phyloP scores from a whole-genome alignment of 179 eudicot genomes.

The Spinacia oleracea region DNA sequence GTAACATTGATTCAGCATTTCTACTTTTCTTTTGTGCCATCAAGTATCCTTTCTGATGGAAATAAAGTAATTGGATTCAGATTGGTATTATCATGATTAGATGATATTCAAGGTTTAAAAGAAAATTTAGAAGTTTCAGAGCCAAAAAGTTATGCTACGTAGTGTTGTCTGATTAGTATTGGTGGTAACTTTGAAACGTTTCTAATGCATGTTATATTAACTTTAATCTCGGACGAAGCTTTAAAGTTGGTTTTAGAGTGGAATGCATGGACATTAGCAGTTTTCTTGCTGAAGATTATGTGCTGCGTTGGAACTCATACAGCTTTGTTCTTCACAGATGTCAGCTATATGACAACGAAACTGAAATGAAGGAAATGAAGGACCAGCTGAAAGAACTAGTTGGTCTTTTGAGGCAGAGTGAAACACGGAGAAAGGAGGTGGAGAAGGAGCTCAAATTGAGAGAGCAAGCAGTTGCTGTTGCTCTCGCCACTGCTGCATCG shows the following conservation, averaged over 20 bases:
- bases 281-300: not conserved
- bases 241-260: not conserved
- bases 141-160: not conserved
- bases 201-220: not conserved
- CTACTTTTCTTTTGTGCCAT: not conserved
- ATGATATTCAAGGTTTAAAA: not conserved
- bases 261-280: not conserved
- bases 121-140: not conserved
- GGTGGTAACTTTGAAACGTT: not conserved
- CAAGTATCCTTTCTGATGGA: not conserved
- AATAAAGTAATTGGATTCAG: not conserved
- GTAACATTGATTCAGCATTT: not conserved
- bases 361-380: slow-evolving; percentile 86
- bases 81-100: not conserved
- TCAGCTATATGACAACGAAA: slow-evolving; percentile 74
- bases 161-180: not conserved
- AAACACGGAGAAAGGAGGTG: slow-evolving; percentile 79
- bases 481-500: slow-evolving; percentile 65
- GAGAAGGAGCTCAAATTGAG: slow-evolving; percentile 89
- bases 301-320: slow-evolving; percentile 13
- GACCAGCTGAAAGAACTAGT: slow-evolving; percentile 94
- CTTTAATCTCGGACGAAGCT: not conserved
- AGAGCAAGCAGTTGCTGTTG: slow-evolving; percentile 77
- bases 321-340: slow-evolving; percentile 52
- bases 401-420: slow-evolving; percentile 82